Base-by-base conservation (phyloP, 2,329 filamentous ascomycete genomes). In the Ceratocystis huliohia region DNA sequence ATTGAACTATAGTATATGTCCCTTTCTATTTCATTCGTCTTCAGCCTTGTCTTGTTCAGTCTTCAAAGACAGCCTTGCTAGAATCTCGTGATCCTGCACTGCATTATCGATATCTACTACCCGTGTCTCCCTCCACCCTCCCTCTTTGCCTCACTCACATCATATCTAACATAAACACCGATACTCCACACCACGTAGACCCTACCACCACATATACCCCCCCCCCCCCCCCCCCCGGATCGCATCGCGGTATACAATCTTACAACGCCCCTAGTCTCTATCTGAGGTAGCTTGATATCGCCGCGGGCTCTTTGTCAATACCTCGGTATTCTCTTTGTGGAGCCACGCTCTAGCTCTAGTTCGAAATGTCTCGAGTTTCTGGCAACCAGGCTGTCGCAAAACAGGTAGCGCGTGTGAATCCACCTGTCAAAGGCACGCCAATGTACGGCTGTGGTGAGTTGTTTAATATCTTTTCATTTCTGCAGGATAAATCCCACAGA, bases 361-460 rank as follows among this genome's bases (percentile, higher is more conserved):
- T 25, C 22, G 28, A 28, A 28, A 59, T 63, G 37, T 66, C 44
- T 64, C 61, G 45, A 64, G 61, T 48, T 63, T 64, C 57, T 53
- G 46, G 63, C 53, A 69, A 50, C 64, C 64, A 65, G 56, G 33
- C 44, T 30, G 48, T n/a, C 33, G 45, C 62, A 61, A 53, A 68
- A 48, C 66, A 65, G 20, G 37, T 50, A 13, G 66, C 66, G 33
- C 57, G 61, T 30, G 77, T 87, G 74, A 87, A 86, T 72, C 78
- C 79, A 8, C 81, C 84, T 3, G 77, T 79, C 13, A 79, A 82
- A 15, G 84, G 84, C 20, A 79, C 79, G 65, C 84, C 85, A 57
- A 76, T 85, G 71, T 87, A 82, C 71, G 84, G 84, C 68, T 87
- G 84, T 74, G 83, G 84, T 87, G 77, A 72, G 83, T 74, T 63